phyloP scores from a whole-genome alignment of 2,329 filamentous ascomycete species.

The Alternaria conjuncta region DNA sequence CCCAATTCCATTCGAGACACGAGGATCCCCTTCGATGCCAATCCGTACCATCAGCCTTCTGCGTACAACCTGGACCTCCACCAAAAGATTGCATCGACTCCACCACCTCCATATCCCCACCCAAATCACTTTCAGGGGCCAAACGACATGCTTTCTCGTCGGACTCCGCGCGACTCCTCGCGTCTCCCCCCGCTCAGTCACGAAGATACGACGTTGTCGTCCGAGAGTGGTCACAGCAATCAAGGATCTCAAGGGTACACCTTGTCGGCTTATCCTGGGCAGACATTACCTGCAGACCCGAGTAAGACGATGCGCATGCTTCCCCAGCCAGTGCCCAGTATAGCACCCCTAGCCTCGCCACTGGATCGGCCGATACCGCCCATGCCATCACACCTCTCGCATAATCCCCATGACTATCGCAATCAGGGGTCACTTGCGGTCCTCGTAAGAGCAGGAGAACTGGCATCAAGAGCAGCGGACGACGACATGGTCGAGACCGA shows the following conservation, averaged over 20 bases:
- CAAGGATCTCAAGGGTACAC: constrained; percentile 26
- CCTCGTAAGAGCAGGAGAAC: constrained; percentile 46
- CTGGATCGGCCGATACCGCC: constrained; percentile 36
- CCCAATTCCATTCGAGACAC: constrained; percentile 28
- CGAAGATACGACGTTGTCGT: constrained; percentile 50
- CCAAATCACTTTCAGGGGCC: constrained; percentile 28
- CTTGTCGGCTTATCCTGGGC: constrained; percentile 12
- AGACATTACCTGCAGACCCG: constrained; percentile 35
- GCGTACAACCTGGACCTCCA: constrained; percentile 25
- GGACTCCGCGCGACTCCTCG: constrained; percentile 36
- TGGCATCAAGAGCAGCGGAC: constrained; percentile 44
- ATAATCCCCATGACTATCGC: constrained; percentile 37
- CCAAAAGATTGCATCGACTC: constrained; percentile 23
- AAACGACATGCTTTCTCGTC: constrained; percentile 40
- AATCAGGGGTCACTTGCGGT: constrained; percentile 46
- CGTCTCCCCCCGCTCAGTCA: constrained; percentile 46
- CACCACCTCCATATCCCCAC: constrained; percentile 26
- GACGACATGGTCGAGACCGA: constrained; percentile 33
- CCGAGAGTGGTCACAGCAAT: constrained; percentile 41
- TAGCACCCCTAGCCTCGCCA: constrained; percentile 36
- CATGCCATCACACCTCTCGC: constrained; percentile 21
- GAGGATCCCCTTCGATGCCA: constrained; percentile 26
- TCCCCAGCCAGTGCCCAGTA: constrained; percentile 46
- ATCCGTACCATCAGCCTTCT: constrained; percentile 22
- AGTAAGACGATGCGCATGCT: constrained; percentile 45